Percentiles rank a stretch among this genome's conserved stretches.
These are phyloP conservation scores for Hortaea werneckii DNA, from an alignment of 2,329 filamentous ascomycete species.

Conservation along the genomic window DNA sequence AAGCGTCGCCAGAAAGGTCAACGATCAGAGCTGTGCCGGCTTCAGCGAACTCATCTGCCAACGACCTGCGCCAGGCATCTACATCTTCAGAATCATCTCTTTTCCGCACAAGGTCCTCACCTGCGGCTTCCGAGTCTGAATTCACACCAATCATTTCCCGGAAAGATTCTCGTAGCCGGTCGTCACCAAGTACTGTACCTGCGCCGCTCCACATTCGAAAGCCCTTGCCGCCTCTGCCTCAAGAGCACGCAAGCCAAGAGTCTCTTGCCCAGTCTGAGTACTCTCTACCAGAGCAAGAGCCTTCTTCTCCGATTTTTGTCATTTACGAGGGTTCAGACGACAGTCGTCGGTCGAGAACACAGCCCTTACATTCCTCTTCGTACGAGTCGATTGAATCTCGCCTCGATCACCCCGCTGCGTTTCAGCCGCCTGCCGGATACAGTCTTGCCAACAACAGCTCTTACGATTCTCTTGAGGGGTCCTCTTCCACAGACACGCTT, in stretches of 20 bases:
- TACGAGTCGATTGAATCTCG: slow-evolving; percentile 24
- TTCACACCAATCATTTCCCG: slow-evolving; percentile 1
- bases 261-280: slow-evolving; percentile 12
- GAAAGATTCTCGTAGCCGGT: slow-evolving; percentile 2
- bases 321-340: slow-evolving; percentile 13
- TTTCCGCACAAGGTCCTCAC: not conserved
- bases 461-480: slow-evolving; percentile 12
- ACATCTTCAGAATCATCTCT: not conserved
- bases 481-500: slow-evolving; percentile 18
- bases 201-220: slow-evolving; percentile 1
- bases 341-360: too few species aligned
- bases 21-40: slow-evolving; percentile 9
- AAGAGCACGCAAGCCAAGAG: slow-evolving; percentile 2
- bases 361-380: slow-evolving; percentile 9
- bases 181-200: slow-evolving; percentile 1
- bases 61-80: not conserved
- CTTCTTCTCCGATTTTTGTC: slow-evolving; percentile 23
- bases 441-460: slow-evolving; percentile 15
- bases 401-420: slow-evolving; percentile 11
- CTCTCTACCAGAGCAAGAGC: slow-evolving; percentile 6
- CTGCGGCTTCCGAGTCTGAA: slow-evolving; percentile 1
- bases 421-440: slow-evolving; percentile 11
- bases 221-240: not conserved
- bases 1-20: slow-evolving; percentile 16
- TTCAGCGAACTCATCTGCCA: slow-evolving; percentile 1